A percentile compares a stretch with the other conserved stretches of the same genome.
phyloP scores from a whole-genome alignment of 1,139 yeast genomes.

The Blastobotrys serpentis region DNA sequence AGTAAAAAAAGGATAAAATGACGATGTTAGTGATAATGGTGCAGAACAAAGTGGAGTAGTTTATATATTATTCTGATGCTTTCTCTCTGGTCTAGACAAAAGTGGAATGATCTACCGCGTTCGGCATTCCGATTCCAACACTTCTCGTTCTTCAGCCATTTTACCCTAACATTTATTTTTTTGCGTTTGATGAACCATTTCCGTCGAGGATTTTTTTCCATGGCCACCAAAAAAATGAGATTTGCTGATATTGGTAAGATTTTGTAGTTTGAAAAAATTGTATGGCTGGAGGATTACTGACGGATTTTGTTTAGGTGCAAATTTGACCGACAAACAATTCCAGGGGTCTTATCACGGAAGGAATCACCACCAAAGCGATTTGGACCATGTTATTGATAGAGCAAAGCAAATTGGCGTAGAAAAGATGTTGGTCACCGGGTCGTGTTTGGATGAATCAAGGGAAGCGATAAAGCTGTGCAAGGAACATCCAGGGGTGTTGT shows the following conservation, averaged over 20 bases:
- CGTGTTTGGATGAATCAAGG: slow-evolving; percentile 64
- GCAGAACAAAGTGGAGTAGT: neutral
- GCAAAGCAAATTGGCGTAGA: slow-evolving; percentile 66
- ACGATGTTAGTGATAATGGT: too few species aligned
- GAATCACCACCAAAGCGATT: slow-evolving; percentile 64
- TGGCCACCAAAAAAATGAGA: slow-evolving; percentile 16
- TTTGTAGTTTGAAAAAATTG: too few species aligned
- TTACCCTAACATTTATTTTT: neutral
- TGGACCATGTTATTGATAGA: slow-evolving; percentile 60
- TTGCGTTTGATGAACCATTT: neutral
- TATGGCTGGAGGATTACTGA: too few species aligned
- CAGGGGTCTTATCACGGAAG: slow-evolving; percentile 74
- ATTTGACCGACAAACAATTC: slow-evolving; percentile 87
- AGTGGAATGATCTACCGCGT: neutral
- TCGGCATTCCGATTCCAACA: neutral
- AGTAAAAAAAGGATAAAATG: too few species aligned
- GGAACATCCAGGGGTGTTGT: slow-evolving; percentile 39
- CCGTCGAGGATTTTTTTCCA: neutral
- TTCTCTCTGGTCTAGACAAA: neutral
- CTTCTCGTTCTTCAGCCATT: neutral
- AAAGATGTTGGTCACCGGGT: slow-evolving; percentile 78
- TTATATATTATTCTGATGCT: neutral
- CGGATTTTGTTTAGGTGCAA: slow-evolving; percentile 53
- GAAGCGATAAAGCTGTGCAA: slow-evolving; percentile 48
- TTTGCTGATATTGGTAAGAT: slow-evolving; percentile 25